phyloP scores from a whole-genome alignment of 257 asterid species.

The Knoxia roxburghii region DNA sequence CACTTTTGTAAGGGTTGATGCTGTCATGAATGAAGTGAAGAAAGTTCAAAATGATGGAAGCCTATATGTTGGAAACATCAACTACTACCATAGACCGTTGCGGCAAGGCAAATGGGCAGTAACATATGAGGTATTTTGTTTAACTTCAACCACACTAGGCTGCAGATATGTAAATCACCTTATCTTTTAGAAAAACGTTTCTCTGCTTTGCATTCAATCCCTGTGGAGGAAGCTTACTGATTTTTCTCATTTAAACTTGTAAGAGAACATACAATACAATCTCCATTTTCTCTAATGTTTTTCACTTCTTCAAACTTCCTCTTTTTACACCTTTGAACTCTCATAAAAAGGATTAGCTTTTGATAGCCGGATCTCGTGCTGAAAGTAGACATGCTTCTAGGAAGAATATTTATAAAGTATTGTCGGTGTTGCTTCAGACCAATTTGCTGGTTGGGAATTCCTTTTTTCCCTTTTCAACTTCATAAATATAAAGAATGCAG shows the following conservation, averaged over 20 bases:
- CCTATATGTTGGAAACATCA: conserved; percentile 84
- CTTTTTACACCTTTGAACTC: not conserved
- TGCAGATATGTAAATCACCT: not conserved
- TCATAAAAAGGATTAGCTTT: not conserved
- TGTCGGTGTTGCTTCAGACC: not conserved
- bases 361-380: not conserved
- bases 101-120: conserved; percentile 99
- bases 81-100: conserved; percentile 85
- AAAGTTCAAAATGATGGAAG: conserved; percentile 47
- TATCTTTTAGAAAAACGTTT: too few species aligned
- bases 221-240: not conserved
- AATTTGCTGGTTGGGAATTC: not conserved
- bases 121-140: conserved; percentile 66
- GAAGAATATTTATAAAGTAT: not conserved
- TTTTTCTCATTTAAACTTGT: not conserved
- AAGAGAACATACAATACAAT: not conserved
- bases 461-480: not conserved
- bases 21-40: conserved; percentile 64
- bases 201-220: not conserved
- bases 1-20: conserved; percentile 90
- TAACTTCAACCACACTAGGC: not conserved
- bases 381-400: not conserved
- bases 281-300: not conserved
- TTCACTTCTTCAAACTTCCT: not conserved
- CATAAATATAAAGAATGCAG: not conserved